Evolutionary conservation across 2,329 filamentous ascomycete species (phyloP), one percentile per base, ranked within the genome.

Genomic region (Lachnellula cervina): DNA sequence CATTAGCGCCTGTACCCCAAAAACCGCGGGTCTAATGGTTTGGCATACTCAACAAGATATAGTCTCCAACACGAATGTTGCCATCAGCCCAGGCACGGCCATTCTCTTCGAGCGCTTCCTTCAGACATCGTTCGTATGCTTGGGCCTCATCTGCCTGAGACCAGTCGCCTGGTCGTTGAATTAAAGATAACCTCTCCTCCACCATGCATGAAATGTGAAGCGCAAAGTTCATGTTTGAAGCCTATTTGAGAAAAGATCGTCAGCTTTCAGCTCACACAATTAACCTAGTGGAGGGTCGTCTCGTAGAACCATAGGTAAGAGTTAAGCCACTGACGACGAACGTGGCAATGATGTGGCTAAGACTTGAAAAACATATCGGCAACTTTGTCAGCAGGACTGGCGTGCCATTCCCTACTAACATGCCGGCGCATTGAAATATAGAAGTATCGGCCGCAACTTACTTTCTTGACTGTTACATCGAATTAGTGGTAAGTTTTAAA

Each of bases 171-270:
- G 76, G 73, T 51, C 88, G 82, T 54, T 82, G 71, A 63, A 86
- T 74, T 35, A 71, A 68, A 19, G 73, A 70, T 3, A 90, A 76
- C 72, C 83, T 87, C 49, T 89, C 87, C 69, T 90, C 87, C 35
- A 90, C 84, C 62, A 80, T 81, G 72, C 80, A 83, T 32, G 83
- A 86, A 57, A 88, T 77, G 77, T 86, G 84, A 58, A 88, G 74
- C 25, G 78, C 83, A 62, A 80, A 87, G 73, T 88, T 88, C 84
- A 88, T 88, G 75, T 88, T 88, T 57, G 84, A 87, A 0, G 84
- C 84, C 76, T 88, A 83, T 74, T 83, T 83, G 73, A 84, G 84
- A 32, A 63, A 54, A 40, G 44, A 60, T 57, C 42, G 59, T 68
- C 59, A 64, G 62, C 46, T 57, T 56, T 50, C 44, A 49, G 50